Conservation (phyloP, 2,329 filamentous ascomycete species). For the Lachnellula hyalina region DNA sequence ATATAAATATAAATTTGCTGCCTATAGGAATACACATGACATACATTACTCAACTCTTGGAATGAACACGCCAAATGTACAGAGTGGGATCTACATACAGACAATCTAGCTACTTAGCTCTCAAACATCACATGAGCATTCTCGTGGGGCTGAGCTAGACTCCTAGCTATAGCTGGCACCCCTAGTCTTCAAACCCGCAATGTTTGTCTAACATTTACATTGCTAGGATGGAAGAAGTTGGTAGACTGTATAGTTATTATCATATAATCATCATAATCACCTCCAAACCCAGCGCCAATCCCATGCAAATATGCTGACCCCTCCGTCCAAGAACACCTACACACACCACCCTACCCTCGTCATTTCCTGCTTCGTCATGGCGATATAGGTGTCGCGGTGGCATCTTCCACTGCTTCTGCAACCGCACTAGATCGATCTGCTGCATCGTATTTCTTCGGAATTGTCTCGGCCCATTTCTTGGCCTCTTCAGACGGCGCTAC, state of each 20-base stretch:
- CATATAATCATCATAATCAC: neutral
- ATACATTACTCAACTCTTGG: no score
- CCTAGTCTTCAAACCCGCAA: no score
- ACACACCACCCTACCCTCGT: neutral
- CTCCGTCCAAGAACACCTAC: neutral
- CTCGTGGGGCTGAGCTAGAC: neutral
- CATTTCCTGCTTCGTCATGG: constrained; percentile 1
- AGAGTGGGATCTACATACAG: neutral
- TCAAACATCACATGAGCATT: neutral
- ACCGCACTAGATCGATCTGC: constrained; percentile 12
- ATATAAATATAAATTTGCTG: no score
- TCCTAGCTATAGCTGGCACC: neutral
- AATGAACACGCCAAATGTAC: neutral
- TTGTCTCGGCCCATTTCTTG: constrained; percentile 13
- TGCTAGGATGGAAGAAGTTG: neutral
- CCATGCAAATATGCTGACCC: neutral
- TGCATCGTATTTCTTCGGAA: constrained; percentile 10
- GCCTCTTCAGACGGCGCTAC: constrained; percentile 4
- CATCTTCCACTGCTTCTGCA: constrained; percentile 21
- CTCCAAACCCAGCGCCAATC: neutral
- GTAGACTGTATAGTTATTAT: neutral
- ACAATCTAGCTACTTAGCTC: neutral
- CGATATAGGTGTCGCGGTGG: constrained; percentile 22
- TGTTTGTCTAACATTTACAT: neutral
- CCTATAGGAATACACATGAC: no score